Evolutionary conservation across 305 asterid genomes (phyloP).

Genomic region (Withania somnifera): DNA sequence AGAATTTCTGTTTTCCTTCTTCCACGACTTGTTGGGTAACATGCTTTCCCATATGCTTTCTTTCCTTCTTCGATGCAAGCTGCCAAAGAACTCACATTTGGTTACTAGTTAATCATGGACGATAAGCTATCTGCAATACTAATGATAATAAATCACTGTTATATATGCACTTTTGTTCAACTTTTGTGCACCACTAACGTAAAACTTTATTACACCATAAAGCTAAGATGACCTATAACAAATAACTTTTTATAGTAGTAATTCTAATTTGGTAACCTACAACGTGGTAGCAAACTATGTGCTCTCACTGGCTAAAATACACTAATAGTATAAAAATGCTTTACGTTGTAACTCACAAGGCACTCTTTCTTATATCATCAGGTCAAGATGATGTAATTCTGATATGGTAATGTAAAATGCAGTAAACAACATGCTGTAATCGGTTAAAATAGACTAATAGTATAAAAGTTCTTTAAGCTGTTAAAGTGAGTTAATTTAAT

Average conservation of each 20-base stretch:
- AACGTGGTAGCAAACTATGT: neutral
- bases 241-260: no score
- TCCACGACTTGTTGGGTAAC: conserved; percentile 26
- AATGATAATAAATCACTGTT: neutral
- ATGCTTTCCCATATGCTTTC: conserved; percentile 41
- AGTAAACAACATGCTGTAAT: no score
- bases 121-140: neutral
- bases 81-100: conserved; percentile 5
- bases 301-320: neutral
- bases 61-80: conserved; percentile 53
- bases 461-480: no score
- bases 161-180: neutral
- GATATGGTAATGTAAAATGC: no score
- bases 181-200: neutral
- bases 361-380: no score
- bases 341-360: no score
- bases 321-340: neutral
- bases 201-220: neutral
- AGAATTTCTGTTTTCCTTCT: conserved; percentile 32
- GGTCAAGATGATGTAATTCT: no score
- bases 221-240: neutral
- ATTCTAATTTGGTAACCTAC: neutral
- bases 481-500: no score
- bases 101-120: neutral
- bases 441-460: no score